These are phyloP conservation scores for Silene noctiflora DNA, from an alignment of 179 eudicot species.

Conservation along the genomic window DNA sequence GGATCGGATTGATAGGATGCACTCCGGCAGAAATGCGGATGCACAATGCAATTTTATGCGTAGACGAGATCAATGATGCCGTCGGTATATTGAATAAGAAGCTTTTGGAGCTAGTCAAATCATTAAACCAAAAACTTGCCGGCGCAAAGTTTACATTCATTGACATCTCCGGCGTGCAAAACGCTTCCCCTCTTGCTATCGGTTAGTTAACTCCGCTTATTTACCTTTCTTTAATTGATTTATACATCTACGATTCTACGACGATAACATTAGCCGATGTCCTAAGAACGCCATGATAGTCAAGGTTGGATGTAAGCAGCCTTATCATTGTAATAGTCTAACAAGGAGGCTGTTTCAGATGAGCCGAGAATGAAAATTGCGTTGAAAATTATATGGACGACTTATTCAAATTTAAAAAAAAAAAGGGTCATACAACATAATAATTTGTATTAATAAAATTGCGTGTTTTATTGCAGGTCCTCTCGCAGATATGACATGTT, in stretches of 20 bases:
- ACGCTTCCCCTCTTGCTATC: neutral
- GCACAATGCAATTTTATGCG: slow-evolving; percentile 23
- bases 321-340: no score
- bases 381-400: no score
- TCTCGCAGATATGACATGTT: neutral
- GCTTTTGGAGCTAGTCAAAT: slow-evolving; percentile 26
- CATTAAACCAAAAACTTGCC: slow-evolving; percentile 21
- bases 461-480: neutral
- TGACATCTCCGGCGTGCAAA: neutral
- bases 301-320: no score
- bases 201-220: slow-evolving; percentile 6
- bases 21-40: slow-evolving; percentile 38
- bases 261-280: no score
- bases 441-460: no score
- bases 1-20: slow-evolving; percentile 43
- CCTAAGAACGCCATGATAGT: no score
- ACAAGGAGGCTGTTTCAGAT: no score
- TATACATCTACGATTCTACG: no score
- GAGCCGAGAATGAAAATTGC: no score
- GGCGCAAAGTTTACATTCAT: slow-evolving; percentile 30
- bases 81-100: slow-evolving; percentile 26
- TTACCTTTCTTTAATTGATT: neutral
- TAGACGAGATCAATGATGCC: slow-evolving; percentile 26
- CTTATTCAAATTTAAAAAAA: no score
- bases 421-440: no score